Evolutionary conservation across 345 rosid species (phyloP).

Genomic region (Lagerstroemia speciosa): DNA sequence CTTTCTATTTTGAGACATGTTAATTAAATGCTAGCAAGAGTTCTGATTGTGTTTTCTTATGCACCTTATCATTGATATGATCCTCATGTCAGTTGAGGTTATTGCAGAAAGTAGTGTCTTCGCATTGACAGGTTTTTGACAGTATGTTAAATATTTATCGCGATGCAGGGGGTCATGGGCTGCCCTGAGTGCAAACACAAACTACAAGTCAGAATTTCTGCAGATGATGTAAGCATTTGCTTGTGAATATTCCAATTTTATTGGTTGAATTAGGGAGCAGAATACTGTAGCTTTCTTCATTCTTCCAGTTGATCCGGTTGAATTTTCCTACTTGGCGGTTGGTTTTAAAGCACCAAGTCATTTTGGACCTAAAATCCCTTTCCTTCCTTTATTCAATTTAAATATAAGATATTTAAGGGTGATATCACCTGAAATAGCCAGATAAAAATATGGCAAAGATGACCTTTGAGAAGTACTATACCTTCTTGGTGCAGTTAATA

Average conservation of each 20-base stretch:
- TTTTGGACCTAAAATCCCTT: not conserved
- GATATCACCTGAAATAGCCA: not conserved
- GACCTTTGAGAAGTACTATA: not conserved
- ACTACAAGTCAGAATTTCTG: slow-evolving; percentile 78
- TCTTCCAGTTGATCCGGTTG: not conserved
- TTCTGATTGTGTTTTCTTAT: too few relatives aligned
- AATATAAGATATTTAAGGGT: not conserved
- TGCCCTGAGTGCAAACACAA: slow-evolving; percentile 89
- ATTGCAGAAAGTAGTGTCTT: too few relatives aligned
- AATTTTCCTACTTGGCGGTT: not conserved
- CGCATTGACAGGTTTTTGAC: not conserved
- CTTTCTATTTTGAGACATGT: not conserved
- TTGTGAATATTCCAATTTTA: not conserved
- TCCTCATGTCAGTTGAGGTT: too few relatives aligned
- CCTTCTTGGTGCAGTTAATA: not conserved
- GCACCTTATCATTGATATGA: too few relatives aligned
- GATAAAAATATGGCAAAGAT: not conserved
- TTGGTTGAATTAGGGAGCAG: not conserved
- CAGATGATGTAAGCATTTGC: slow-evolving; percentile 75
- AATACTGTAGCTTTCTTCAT: not conserved
- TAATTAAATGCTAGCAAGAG: not conserved
- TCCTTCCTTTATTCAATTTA: not conserved
- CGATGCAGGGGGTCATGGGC: slow-evolving; percentile 76
- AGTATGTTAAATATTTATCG: slow-evolving; percentile 2
- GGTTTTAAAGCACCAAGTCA: not conserved